phyloP scores from a whole-genome alignment of 495 filamentous ascomycete species.

The Extremus antarcticus region DNA sequence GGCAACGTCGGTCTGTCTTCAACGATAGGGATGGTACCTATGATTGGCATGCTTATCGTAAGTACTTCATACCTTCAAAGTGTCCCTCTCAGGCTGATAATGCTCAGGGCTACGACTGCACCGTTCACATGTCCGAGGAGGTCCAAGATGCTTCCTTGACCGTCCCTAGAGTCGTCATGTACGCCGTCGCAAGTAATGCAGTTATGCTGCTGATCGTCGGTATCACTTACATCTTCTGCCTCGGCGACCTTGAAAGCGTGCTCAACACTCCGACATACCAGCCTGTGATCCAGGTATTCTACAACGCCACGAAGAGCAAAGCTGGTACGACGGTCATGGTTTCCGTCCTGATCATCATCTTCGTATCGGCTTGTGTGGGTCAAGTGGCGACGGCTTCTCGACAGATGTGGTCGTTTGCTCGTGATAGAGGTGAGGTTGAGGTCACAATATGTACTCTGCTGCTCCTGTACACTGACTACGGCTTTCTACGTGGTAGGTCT shows the following conservation, averaged over 20 bases:
- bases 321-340: conserved; percentile 20
- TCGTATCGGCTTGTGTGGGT: conserved; percentile 1
- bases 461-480: not conserved
- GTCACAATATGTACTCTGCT: not conserved
- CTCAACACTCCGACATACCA: conserved; percentile 5
- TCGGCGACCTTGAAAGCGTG: not conserved
- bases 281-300: conserved; percentile 12
- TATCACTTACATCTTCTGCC: conserved; percentile 4
- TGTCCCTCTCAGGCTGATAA: not conserved
- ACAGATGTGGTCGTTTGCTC: conserved; percentile 15
- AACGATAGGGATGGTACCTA: conserved; percentile 5
- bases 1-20: conserved; percentile 3
- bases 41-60: conserved; percentile 9
- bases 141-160: conserved; percentile 5
- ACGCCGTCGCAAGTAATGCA: conserved; percentile 4
- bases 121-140: conserved; percentile 14
- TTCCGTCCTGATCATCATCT: conserved; percentile 7
- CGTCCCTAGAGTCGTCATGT: conserved; percentile 7
- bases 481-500: not conserved
- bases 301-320: conserved; percentile 13
- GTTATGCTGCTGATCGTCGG: not conserved
- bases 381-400: conserved; percentile 11
- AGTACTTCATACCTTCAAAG: not conserved
- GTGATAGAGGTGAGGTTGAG: conserved; percentile 10
- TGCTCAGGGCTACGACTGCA: conserved; percentile 8